Percentiles rank a stretch among this genome's conserved stretches.
Conservation (phyloP, 2,329 filamentous ascomycete species). For the Colletotrichum magnum region DNA sequence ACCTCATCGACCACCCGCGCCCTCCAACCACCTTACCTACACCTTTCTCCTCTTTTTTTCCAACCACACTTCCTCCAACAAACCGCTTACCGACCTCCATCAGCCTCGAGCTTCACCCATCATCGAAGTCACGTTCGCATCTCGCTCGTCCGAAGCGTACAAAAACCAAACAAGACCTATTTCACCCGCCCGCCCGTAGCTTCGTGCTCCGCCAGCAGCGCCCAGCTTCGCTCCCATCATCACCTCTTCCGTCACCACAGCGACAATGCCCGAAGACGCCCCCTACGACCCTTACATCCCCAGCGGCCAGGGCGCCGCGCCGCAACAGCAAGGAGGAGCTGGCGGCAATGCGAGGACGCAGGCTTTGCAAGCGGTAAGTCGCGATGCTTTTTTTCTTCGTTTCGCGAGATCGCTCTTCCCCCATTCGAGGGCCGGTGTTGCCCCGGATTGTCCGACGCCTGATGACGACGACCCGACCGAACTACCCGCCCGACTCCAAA, state of each 20-base stretch:
- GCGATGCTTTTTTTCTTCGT: slow-evolving; percentile 36
- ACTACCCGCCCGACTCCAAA: slow-evolving; percentile 22
- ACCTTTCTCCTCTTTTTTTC: slow-evolving; percentile 36
- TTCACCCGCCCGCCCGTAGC: slow-evolving; percentile 19
- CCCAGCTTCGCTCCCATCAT: neutral
- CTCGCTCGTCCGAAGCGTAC: slow-evolving; percentile 1
- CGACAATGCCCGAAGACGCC: slow-evolving; percentile 68
- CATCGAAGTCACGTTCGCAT: slow-evolving; percentile 20
- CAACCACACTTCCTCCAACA: slow-evolving; percentile 29
- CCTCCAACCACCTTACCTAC: slow-evolving; percentile 33
- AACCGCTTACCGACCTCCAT: slow-evolving; percentile 12
- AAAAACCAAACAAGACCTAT: neutral
- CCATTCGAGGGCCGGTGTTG: slow-evolving; percentile 7
- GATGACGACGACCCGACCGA: slow-evolving; percentile 37
- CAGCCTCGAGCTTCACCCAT: slow-evolving; percentile 14
- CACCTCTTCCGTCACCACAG: slow-evolving; percentile 38
- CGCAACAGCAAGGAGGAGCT: slow-evolving; percentile 56
- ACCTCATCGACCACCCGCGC: slow-evolving; percentile 39
- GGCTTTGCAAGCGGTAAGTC: slow-evolving; percentile 88
- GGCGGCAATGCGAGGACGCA: slow-evolving; percentile 67
- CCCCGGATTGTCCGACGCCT: slow-evolving; percentile 27
- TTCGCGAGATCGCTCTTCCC: slow-evolving; percentile 19
- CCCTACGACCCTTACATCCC: slow-evolving; percentile 94
- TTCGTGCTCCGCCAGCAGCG: slow-evolving; percentile 25
- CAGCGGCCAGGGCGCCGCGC: slow-evolving; percentile 69